Evolutionary conservation across 2,329 filamentous ascomycete species (phyloP).

Genomic region (Microcyclospora pomicola): DNA sequence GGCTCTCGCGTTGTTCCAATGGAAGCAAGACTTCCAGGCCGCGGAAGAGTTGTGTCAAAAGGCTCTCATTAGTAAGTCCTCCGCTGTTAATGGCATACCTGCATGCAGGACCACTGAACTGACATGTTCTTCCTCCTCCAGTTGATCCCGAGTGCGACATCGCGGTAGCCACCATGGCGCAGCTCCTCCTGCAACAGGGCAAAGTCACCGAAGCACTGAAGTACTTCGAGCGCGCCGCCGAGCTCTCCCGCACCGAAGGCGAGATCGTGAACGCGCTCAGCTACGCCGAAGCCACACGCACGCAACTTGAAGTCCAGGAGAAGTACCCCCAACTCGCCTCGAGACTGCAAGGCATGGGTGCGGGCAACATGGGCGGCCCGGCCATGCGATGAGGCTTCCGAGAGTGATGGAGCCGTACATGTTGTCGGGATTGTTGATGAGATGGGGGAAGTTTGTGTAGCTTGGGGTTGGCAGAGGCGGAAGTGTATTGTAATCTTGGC

Average conservation of each 20-base stretch:
- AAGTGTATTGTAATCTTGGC: not conserved
- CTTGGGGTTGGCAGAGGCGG: not conserved
- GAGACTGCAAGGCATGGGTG: slow-evolving; percentile 34
- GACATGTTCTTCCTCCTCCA: slow-evolving; percentile 28
- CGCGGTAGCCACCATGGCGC: slow-evolving; percentile 95
- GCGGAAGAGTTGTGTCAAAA: slow-evolving; percentile 95
- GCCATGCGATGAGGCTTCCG: not conserved
- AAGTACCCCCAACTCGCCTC: slow-evolving; percentile 39
- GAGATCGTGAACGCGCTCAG: slow-evolving; percentile 94
- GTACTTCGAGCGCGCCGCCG: slow-evolving; percentile 93
- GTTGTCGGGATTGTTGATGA: not conserved
- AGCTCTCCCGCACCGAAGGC: slow-evolving; percentile 83
- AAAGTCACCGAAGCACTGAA: slow-evolving; percentile 89
- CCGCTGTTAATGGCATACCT: too few relatives aligned
- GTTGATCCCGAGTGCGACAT: slow-evolving; percentile 98
- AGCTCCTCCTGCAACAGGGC: slow-evolving; percentile 91
- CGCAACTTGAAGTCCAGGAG: slow-evolving; percentile 64
- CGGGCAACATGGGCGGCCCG: slow-evolving; percentile 12
- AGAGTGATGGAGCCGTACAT: not conserved
- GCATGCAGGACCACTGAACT: slow-evolving; percentile 13
- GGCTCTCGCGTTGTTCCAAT: slow-evolving; percentile 90
- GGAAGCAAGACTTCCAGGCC: slow-evolving; percentile 91
- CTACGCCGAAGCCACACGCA: slow-evolving; percentile 92
- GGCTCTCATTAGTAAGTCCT: slow-evolving; percentile 73
- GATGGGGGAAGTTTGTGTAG: not conserved